Conservation (phyloP, 1,284 basidiomycete genomes). For the Tetrapyrgos nigripes region DNA sequence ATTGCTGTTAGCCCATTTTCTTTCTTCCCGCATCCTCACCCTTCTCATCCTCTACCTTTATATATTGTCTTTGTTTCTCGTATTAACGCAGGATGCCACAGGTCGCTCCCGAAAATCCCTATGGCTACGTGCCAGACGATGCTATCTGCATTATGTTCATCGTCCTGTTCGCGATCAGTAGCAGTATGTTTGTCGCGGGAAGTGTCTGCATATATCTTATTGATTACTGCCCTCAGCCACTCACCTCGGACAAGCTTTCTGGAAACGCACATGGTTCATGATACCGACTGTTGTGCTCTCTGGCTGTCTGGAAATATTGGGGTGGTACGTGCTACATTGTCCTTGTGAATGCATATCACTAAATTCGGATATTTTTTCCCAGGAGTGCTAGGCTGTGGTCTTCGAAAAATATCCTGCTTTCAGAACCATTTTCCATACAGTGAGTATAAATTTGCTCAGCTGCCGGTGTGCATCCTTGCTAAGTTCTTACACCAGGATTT, state of each 20-base stretch:
- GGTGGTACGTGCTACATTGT: slow-evolving; percentile 51
- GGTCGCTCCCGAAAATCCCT: slow-evolving; percentile 29
- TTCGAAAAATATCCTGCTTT: slow-evolving; percentile 30
- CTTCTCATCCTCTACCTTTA: too few species aligned
- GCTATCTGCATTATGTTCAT: slow-evolving; percentile 45
- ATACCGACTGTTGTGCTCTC: slow-evolving; percentile 57
- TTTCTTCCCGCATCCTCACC: too few species aligned
- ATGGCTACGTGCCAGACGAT: slow-evolving; percentile 49
- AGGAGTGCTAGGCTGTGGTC: slow-evolving; percentile 26
- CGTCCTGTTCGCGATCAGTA: slow-evolving; percentile 45
- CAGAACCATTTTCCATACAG: background rate
- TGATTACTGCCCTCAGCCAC: slow-evolving; percentile 28
- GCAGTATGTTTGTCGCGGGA: slow-evolving; percentile 32
- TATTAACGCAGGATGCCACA: too few species aligned
- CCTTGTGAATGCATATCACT: slow-evolving; percentile 37
- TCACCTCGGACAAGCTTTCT: slow-evolving; percentile 52
- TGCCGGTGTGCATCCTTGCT: background rate
- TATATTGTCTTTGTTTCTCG: too few species aligned
- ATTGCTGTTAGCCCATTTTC: too few species aligned
- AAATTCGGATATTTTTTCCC: too few species aligned
- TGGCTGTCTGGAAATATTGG: slow-evolving; percentile 57
- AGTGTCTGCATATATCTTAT: background rate
- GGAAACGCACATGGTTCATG: slow-evolving; percentile 55
- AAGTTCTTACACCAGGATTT: slow-evolving; percentile 38
- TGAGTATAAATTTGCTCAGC: background rate